These are phyloP conservation scores for Gaeumannomyces sp. DNA, from an alignment of 2,329 filamentous ascomycete species.

Conservation along the genomic window DNA sequence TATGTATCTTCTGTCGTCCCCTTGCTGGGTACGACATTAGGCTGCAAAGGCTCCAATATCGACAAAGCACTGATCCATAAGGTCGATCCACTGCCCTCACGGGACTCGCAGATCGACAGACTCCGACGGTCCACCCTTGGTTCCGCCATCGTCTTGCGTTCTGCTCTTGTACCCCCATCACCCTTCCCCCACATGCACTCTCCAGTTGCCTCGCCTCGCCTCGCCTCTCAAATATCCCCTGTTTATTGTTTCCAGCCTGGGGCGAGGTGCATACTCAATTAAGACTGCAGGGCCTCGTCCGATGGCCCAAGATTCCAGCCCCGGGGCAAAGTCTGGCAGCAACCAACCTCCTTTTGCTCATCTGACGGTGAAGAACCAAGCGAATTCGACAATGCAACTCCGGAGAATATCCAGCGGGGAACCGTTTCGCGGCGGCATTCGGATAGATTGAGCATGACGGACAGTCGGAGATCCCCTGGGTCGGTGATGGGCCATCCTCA, in stretches of 20 bases:
- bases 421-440: neutral
- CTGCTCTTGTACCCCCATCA: neutral
- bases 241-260: neutral
- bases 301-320: neutral
- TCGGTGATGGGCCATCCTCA: neutral
- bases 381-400: neutral
- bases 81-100: neutral
- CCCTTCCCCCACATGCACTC: neutral
- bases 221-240: neutral
- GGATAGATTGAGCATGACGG: neutral
- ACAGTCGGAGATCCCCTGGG: neutral
- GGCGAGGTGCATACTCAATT: constrained; percentile 1
- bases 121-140: neutral
- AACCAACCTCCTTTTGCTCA: neutral
- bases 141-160: neutral
- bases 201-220: neutral
- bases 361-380: constrained; percentile 5
- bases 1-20: neutral
- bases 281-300: neutral
- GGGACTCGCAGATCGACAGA: neutral
- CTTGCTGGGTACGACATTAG: constrained; percentile 3
- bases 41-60: constrained; percentile 8
- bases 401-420: constrained; percentile 8
- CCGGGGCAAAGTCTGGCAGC: neutral
- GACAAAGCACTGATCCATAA: constrained; percentile 3